These are phyloP conservation scores for Acorus calamus DNA, from an alignment of 106 monocot species.

Conservation along the genomic window DNA sequence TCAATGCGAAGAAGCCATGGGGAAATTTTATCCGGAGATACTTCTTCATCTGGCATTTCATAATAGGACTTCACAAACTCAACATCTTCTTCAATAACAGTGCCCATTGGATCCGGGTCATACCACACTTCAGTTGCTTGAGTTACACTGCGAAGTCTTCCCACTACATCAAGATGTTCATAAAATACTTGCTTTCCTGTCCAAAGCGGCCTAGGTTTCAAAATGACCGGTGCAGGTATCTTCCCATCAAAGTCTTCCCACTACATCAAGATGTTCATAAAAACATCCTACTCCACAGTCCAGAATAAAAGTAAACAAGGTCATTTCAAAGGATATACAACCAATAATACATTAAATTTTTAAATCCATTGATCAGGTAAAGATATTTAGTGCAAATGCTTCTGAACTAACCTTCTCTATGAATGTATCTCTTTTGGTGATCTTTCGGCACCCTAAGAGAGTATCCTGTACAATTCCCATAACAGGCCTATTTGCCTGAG, in stretches of 20 bases:
- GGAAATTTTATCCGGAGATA: constrained; percentile 91
- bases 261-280: constrained; percentile 99
- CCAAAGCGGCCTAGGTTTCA: constrained; percentile 92
- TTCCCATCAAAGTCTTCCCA: constrained; percentile 99
- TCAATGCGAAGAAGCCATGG: constrained; percentile 83
- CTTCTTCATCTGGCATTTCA: constrained; percentile 99
- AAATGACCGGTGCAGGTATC: constrained; percentile 86
- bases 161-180: too few species aligned
- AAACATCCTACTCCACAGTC: constrained; percentile 67
- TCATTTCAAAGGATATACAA: neutral
- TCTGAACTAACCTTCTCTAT: constrained; percentile 69
- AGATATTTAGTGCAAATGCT: too few species aligned
- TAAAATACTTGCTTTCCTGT: constrained; percentile 99
- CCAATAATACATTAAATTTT: neutral
- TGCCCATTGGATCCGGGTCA: constrained; percentile 89
- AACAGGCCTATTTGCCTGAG: constrained; percentile 94
- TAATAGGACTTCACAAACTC: constrained; percentile 96
- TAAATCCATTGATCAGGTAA: neutral
- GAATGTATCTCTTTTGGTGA: constrained; percentile 97
- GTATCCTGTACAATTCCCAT: constrained; percentile 99
- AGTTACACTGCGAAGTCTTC: constrained; percentile 89
- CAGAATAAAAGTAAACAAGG: neutral
- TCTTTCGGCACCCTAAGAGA: constrained; percentile 83
- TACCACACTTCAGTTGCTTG: constrained; percentile 98
- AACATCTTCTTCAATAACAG: constrained; percentile 94